Conservation (phyloP, 2,329 filamentous ascomycete species). For the Fonsecaea monophora region DNA sequence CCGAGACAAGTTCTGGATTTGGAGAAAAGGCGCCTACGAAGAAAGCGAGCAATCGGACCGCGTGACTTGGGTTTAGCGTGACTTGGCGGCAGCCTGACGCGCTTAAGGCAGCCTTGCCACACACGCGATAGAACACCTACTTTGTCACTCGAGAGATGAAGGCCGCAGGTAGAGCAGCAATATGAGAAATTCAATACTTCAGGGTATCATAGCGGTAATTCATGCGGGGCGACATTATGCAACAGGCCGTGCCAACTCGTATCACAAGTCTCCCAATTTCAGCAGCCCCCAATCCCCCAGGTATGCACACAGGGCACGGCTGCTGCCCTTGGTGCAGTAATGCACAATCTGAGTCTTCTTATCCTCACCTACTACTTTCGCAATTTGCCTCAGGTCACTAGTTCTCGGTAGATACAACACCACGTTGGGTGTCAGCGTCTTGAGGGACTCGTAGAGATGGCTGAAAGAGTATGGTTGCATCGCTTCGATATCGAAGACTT, state of each 20-base stretch:
- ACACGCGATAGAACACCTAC: neutral
- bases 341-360: constrained; percentile 77
- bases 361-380: constrained; percentile 56
- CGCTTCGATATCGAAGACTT: constrained; percentile 79
- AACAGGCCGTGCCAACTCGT: neutral
- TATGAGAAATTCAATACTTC: neutral
- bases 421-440: constrained; percentile 57
- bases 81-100: constrained; percentile 13
- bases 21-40: neutral
- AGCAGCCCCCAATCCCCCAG: constrained; percentile 51
- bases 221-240: constrained; percentile 1
- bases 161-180: neutral
- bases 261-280: constrained; percentile 20
- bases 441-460: constrained; percentile 68
- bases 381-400: constrained; percentile 80
- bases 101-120: constrained; percentile 6
- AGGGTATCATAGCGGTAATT: constrained; percentile 9
- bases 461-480: constrained; percentile 87
- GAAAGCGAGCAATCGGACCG: constrained; percentile 8
- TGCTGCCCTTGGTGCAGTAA: constrained; percentile 89
- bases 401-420: constrained; percentile 86
- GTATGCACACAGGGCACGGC: constrained; percentile 73
- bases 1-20: constrained; percentile 22
- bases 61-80: constrained; percentile 26
- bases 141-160: neutral